phyloP scores from a whole-genome alignment of 2,329 filamentous ascomycete genomes.

The Fusarium odoratissimum region DNA sequence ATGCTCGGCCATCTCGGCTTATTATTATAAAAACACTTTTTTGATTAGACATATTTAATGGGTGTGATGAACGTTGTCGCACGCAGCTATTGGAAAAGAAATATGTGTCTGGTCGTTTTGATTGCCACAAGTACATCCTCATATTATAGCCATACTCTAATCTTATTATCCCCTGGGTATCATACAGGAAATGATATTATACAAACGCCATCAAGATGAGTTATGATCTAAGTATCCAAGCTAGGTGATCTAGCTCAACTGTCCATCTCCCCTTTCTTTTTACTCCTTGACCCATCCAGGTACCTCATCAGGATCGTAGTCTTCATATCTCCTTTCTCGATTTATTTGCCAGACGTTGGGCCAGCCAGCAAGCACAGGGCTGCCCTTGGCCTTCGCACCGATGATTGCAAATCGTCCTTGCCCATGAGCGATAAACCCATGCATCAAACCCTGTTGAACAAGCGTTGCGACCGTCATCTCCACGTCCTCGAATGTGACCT shows the following conservation, averaged over 20 bases:
- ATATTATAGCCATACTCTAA: not conserved
- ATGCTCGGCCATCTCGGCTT: slow-evolving; percentile 26
- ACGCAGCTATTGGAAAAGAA: slow-evolving; percentile 23
- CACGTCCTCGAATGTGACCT: slow-evolving; percentile 72
- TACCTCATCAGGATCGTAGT: slow-evolving; percentile 71
- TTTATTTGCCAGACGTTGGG: slow-evolving; percentile 79
- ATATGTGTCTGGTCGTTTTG: slow-evolving; percentile 33
- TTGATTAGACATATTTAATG: slow-evolving; percentile 43
- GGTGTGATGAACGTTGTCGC: slow-evolving; percentile 29
- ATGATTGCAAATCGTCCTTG: slow-evolving; percentile 84
- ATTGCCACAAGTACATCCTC: not conserved
- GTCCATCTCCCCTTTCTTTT: not conserved
- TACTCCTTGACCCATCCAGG: slow-evolving; percentile 77
- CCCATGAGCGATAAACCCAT: slow-evolving; percentile 84
- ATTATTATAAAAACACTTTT: slow-evolving; percentile 33
- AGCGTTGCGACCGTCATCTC: slow-evolving; percentile 82
- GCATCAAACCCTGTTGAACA: slow-evolving; percentile 82
- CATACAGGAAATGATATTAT: slow-evolving; percentile 26
- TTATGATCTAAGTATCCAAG: slow-evolving; percentile 4
- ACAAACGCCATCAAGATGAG: slow-evolving; percentile 22
- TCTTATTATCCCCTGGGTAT: slow-evolving; percentile 34
- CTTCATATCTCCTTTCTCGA: slow-evolving; percentile 66
- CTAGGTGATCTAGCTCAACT: slow-evolving; percentile 1
- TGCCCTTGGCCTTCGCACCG: slow-evolving; percentile 75
- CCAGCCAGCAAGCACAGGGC: slow-evolving; percentile 77